Conservation (phyloP, 371 early-diverging fungal genomes). For the Fennellomyces sp. region DNA sequence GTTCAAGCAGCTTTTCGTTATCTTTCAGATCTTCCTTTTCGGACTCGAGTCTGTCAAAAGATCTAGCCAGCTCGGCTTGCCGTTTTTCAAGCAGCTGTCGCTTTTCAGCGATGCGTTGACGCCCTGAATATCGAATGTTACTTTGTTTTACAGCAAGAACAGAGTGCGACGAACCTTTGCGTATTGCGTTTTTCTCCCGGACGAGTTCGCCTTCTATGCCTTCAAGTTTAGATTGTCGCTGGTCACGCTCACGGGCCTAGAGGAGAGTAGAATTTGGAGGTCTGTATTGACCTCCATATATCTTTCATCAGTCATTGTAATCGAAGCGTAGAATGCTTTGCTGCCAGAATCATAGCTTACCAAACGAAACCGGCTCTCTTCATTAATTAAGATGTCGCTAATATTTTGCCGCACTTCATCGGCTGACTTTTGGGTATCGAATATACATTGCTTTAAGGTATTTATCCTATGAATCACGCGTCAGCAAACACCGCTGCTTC, state of each 20-base stretch:
- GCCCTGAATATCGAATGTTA: slow-evolving; percentile 17
- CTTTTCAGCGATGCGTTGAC: slow-evolving; percentile 21
- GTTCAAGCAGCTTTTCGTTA: slow-evolving; percentile 40
- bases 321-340: too few relatives aligned
- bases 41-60: slow-evolving; percentile 31
- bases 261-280: slow-evolving; percentile 9
- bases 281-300: slow-evolving; percentile 2
- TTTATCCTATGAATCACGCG: slow-evolving; percentile 31
- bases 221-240: slow-evolving; percentile 31
- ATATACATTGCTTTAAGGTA: slow-evolving; percentile 58
- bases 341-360: slow-evolving; percentile 15
- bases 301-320: slow-evolving; percentile 29
- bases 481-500: not conserved
- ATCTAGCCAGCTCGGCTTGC: slow-evolving; percentile 20
- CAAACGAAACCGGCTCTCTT: slow-evolving; percentile 43
- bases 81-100: slow-evolving; percentile 24
- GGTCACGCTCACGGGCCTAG: slow-evolving; percentile 34
- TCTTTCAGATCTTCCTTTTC: slow-evolving; percentile 46
- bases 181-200: slow-evolving; percentile 16
- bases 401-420: slow-evolving; percentile 51
- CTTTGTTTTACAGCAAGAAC: too few relatives aligned
- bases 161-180: too few relatives aligned
- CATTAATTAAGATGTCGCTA: slow-evolving; percentile 38
- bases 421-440: slow-evolving; percentile 56
- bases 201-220: slow-evolving; percentile 24